A percentile compares a stretch with the other conserved stretches of the same genome.
phyloP scores from a whole-genome alignment of 2,329 filamentous ascomycete species.

The Aspergillus latus region DNA sequence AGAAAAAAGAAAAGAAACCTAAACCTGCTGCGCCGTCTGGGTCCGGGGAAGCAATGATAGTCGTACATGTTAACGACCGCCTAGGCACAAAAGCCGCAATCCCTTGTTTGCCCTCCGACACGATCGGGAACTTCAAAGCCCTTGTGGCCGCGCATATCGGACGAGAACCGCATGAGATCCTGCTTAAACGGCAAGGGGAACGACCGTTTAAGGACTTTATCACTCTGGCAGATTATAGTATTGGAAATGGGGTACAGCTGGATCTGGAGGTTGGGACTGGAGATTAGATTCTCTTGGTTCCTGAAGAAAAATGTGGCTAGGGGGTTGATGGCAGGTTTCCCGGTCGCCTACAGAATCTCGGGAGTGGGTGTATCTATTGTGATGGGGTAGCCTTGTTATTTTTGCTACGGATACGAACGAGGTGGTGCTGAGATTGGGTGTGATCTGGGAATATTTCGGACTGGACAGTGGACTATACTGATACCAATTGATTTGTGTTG shows the following conservation, averaged over 20 bases:
- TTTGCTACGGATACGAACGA: too few relatives aligned
- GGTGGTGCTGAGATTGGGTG: background rate
- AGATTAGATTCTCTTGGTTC: slow-evolving; percentile 31
- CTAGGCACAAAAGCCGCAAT: slow-evolving; percentile 93
- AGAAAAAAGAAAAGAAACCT: slow-evolving; percentile 45
- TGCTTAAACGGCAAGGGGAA: slow-evolving; percentile 89
- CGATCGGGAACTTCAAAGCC: slow-evolving; percentile 49
- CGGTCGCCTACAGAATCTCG: too few relatives aligned
- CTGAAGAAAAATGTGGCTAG: too few relatives aligned
- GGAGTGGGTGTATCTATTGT: too few relatives aligned
- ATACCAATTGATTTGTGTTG: background rate
- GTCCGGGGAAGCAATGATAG: slow-evolving; percentile 76
- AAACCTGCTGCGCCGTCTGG: slow-evolving; percentile 36
- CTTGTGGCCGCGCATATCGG: slow-evolving; percentile 82
- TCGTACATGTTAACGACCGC: slow-evolving; percentile 92
- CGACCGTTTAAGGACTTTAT: slow-evolving; percentile 90
- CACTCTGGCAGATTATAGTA: slow-evolving; percentile 86
- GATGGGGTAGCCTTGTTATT: too few relatives aligned
- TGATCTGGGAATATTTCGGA: background rate
- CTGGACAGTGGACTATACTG: background rate
- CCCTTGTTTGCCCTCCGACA: slow-evolving; percentile 81
- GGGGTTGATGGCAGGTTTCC: too few relatives aligned
- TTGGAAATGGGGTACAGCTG: slow-evolving; percentile 77
- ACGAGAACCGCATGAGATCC: slow-evolving; percentile 83
- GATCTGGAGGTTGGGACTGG: slow-evolving; percentile 53